Conservation (phyloP, 805 yeast genomes). For the Tetrapisispora nanseiensis region DNA sequence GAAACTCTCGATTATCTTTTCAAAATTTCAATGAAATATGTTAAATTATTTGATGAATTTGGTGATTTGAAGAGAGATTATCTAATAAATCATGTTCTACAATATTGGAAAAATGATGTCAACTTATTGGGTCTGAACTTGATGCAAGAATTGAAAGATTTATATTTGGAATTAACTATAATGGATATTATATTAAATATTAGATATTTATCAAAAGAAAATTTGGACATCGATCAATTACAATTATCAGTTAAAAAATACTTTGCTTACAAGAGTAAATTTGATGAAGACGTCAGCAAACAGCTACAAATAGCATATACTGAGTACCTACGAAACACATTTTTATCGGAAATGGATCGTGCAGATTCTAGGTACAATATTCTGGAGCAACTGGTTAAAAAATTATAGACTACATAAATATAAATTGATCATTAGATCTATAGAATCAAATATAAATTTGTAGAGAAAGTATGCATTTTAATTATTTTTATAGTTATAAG, state of each 20-base stretch:
- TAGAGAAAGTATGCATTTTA: not conserved
- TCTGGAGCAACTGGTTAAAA: constrained; percentile 27
- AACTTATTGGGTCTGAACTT: constrained; percentile 27
- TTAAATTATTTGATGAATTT: constrained; percentile 59
- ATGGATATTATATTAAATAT: constrained; percentile 60
- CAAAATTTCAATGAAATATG: constrained; percentile 36
- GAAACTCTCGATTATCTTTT: constrained; percentile 28
- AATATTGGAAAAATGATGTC: constrained; percentile 36
- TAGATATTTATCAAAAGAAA: constrained; percentile 37
- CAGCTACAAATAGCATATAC: constrained; percentile 31
- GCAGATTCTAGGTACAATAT: constrained; percentile 25
- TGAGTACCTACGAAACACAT: constrained; percentile 27
- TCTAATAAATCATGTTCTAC: constrained; percentile 54
- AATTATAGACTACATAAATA: constrained; percentile 12
- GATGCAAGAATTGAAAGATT: constrained; percentile 21
- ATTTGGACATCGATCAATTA: constrained; percentile 42
- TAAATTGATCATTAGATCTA: not conserved
- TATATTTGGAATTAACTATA: constrained; percentile 33
- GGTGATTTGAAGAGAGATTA: constrained; percentile 58
- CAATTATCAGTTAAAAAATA: constrained; percentile 65
- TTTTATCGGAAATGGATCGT: constrained; percentile 21
- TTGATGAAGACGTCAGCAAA: constrained; percentile 27
- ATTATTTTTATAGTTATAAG: not conserved
- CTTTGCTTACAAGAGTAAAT: constrained; percentile 45
- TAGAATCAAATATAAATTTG: not conserved